phyloP scores from a whole-genome alignment of 441 rosid genomes.

The Gossypium schwendimanii region DNA sequence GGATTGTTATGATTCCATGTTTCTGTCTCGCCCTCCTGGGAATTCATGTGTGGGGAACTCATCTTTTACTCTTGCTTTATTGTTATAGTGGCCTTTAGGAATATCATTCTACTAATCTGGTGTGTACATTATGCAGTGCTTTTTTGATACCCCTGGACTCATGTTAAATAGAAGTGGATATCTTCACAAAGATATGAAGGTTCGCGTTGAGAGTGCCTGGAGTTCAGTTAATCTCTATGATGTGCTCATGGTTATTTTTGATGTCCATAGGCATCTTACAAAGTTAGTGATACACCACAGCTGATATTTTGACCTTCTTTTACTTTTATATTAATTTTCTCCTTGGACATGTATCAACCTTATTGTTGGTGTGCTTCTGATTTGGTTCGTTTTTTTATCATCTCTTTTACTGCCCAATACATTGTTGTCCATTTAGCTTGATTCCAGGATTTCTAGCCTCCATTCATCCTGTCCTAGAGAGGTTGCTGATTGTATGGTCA shows the following conservation, averaged over 20 bases:
- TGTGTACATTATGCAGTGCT: constrained; percentile 46
- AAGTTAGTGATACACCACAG: constrained; percentile 37
- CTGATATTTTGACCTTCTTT: not conserved
- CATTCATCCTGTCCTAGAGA: not conserved
- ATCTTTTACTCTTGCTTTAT: not conserved
- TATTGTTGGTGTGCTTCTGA: not conserved
- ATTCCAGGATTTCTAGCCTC: not conserved
- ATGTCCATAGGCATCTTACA: constrained; percentile 77
- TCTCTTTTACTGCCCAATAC: not conserved
- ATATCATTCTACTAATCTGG: constrained; percentile 1
- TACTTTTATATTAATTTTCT: not conserved
- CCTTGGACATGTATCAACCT: not conserved
- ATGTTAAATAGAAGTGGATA: constrained; percentile 55
- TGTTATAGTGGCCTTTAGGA: constrained; percentile 7
- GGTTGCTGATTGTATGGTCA: not conserved
- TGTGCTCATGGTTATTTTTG: constrained; percentile 80
- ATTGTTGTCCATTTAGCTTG: not conserved
- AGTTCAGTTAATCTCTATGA: constrained; percentile 68
- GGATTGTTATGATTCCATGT: not conserved
- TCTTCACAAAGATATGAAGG: constrained; percentile 67
- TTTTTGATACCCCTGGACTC: constrained; percentile 91
- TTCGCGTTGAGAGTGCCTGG: constrained; percentile 83
- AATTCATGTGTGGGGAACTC: not conserved
- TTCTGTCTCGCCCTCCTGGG: not conserved
- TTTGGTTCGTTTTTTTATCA: not conserved